Percentiles rank a stretch among this genome's conserved stretches.
Conservation (phyloP, 495 filamentous ascomycete species). For the Neurospora sp. region DNA sequence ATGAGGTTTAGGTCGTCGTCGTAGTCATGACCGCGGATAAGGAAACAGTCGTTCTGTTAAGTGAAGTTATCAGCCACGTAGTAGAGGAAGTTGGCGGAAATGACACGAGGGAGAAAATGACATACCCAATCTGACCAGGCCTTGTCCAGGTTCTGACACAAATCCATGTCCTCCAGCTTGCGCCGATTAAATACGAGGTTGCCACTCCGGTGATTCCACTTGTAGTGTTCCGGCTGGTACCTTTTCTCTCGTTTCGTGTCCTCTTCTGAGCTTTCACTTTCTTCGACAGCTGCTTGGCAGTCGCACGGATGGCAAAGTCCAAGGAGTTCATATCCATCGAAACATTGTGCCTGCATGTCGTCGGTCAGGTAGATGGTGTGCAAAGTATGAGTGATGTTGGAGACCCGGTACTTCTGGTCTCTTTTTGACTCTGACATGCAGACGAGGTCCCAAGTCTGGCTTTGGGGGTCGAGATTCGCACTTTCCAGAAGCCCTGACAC, state of each 20-base stretch:
- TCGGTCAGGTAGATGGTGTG: conserved; percentile 2
- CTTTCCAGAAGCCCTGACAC: neutral
- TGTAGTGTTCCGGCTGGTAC: neutral
- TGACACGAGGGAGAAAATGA: neutral
- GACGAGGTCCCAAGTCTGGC: neutral
- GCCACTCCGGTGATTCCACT: neutral
- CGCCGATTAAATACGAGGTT: conserved; percentile 3
- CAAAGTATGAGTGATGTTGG: neutral
- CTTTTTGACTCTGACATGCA: neutral
- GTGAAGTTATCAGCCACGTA: neutral
- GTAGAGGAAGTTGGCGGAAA: neutral
- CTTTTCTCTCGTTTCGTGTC: neutral
- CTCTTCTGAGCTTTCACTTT: neutral
- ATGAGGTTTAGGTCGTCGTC: neutral
- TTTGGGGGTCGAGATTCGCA: neutral
- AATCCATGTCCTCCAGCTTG: neutral
- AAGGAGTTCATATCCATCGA: neutral
- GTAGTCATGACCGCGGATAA: neutral
- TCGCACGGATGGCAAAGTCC: neutral
- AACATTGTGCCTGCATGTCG: neutral
- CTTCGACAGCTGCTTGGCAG: neutral
- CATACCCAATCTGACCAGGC: conserved; percentile 5
- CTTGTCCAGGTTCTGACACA: neutral
- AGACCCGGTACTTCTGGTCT: neutral
- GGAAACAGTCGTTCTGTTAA: conserved; percentile 1